phyloP scores from a whole-genome alignment of 139 green algal genomes.

The Micromonas commoda region DNA sequence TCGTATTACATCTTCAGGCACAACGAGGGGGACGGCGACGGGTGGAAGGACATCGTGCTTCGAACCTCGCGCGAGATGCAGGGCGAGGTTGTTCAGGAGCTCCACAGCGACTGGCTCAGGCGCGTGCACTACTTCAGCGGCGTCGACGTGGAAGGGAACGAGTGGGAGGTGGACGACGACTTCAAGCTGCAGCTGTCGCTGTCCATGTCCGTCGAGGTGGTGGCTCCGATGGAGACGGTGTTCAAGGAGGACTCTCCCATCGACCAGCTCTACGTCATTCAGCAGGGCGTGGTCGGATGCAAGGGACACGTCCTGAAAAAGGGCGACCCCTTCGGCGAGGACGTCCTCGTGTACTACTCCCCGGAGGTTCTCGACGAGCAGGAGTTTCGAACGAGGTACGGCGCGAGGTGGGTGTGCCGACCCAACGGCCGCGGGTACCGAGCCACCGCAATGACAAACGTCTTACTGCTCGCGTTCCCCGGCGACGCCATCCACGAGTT shows the following conservation, averaged over 20 bases:
- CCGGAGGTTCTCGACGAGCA: neutral
- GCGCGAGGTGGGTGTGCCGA: neutral
- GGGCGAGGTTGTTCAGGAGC: neutral
- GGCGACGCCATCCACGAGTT: neutral
- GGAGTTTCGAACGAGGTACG: neutral
- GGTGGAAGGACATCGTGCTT: neutral
- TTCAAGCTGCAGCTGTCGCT: neutral
- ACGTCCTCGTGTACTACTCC: neutral
- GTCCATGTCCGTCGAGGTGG: neutral
- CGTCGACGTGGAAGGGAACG: neutral
- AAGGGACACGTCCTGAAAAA: neutral
- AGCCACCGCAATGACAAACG: neutral
- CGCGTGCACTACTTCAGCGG: neutral
- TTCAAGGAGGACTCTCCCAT: neutral
- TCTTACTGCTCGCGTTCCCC: neutral
- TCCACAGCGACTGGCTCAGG: neutral
- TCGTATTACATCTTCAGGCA: slow-evolving; percentile 17
- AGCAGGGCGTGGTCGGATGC: neutral
- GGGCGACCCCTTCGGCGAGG: neutral
- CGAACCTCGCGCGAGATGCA: neutral
- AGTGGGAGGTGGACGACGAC: neutral
- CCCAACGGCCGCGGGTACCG: neutral
- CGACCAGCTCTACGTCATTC: neutral
- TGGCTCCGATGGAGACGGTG: neutral
- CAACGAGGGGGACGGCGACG: neutral